phyloP scores from a whole-genome alignment of 768 basidiomycete species.

The Tricholoma saponaceum region DNA sequence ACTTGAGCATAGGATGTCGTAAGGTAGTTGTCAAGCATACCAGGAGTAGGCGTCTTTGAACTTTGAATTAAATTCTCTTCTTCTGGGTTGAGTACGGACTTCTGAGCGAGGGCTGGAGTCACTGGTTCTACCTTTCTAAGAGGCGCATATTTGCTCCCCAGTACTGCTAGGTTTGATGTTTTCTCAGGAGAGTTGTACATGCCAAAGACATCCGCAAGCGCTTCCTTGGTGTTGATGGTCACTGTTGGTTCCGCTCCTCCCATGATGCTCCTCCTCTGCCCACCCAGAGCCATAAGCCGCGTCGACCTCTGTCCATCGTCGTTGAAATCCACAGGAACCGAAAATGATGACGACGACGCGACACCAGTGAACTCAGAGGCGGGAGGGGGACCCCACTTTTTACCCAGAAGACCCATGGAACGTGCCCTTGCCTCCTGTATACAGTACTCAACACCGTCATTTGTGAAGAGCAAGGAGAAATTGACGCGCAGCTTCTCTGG shows the following conservation, averaged over 20 bases:
- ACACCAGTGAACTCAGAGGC: conserved; percentile 35
- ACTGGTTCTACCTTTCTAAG: conserved; percentile 63
- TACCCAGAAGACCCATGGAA: conserved; percentile 77
- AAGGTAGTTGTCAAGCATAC: conserved; percentile 15
- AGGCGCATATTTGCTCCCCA: conserved; percentile 72
- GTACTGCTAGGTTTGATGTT: conserved; percentile 47
- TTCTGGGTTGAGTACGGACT: conserved; percentile 26
- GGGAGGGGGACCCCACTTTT: conserved; percentile 75
- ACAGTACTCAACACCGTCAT: conserved; percentile 77
- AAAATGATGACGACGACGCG: conserved; percentile 30
- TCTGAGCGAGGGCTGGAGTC: conserved; percentile 36
- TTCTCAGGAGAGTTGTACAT: conserved; percentile 95
- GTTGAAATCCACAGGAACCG: conserved; percentile 52
- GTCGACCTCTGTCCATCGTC: conserved; percentile 51
- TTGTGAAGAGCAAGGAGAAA: conserved; percentile 67
- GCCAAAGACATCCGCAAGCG: conserved; percentile 88
- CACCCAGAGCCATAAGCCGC: conserved; percentile 31
- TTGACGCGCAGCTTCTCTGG: conserved; percentile 71
- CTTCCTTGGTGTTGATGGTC: conserved; percentile 96
- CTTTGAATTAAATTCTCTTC: conserved; percentile 39
- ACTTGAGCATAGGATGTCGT: conserved; percentile 11
- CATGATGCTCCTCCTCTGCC: conserved; percentile 39
- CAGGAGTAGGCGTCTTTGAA: conserved; percentile 34
- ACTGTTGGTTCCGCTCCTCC: conserved; percentile 71
- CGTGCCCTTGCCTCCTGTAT: conserved; percentile 80